Conservation (phyloP, 345 rosid species). For the Pseudoturritis turrita region DNA sequence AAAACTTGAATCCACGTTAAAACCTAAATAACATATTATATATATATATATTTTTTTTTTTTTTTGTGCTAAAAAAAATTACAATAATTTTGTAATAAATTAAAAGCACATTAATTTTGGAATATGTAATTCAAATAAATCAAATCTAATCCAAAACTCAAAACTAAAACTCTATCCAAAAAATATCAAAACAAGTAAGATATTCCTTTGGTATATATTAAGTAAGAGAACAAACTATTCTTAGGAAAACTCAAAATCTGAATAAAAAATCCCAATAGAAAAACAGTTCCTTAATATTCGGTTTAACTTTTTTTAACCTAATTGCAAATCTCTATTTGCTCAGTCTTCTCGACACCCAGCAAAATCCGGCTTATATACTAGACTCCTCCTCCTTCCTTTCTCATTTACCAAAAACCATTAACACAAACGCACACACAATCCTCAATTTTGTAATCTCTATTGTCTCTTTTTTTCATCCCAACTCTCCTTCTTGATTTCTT, state of each 20-base stretch:
- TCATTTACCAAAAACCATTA: conserved; percentile 12
- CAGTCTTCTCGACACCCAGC: background rate
- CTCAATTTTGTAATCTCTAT: background rate
- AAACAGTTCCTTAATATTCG: background rate
- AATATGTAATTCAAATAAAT: background rate
- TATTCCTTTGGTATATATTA: background rate
- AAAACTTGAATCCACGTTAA: background rate
- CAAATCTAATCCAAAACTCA: background rate
- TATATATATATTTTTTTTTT: no score
- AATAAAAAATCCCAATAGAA: background rate
- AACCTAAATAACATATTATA: background rate
- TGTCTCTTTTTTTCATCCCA: background rate
- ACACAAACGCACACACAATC: background rate
- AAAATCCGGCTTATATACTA: conserved; percentile 11
- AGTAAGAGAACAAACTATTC: background rate
- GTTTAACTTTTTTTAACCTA: background rate
- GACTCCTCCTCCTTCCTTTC: background rate
- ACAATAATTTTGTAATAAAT: no score
- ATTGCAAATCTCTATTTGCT: background rate
- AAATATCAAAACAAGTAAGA: background rate
- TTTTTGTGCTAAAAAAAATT: no score
- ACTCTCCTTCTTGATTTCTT: background rate
- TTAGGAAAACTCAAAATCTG: background rate
- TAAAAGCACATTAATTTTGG: no score
- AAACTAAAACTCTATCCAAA: background rate